phyloP scores from a whole-genome alignment of 768 basidiomycete genomes.

The Mycena metata region DNA sequence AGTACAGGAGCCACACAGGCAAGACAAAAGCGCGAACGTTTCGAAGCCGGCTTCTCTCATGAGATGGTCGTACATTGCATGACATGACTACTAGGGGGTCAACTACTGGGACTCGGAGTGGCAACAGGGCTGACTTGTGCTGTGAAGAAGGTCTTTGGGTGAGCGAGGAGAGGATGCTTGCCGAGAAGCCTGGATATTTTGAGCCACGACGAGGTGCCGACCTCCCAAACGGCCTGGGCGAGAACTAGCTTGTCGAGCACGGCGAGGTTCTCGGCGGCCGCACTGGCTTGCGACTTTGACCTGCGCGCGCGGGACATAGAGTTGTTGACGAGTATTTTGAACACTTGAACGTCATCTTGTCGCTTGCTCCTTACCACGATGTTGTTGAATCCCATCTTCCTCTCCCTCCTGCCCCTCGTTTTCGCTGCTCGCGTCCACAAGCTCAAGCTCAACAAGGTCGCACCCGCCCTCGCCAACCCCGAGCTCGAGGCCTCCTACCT shows the following conservation, averaged over 20 bases:
- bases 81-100: conserved; percentile 68
- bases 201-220: conserved; percentile 79
- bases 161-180: conserved; percentile 76
- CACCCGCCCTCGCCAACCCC: conserved; percentile 71
- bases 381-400: conserved; percentile 52
- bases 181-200: conserved; percentile 74
- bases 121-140: conserved; percentile 64
- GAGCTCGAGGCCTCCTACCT: conserved; percentile 85
- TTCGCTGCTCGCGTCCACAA: conserved; percentile 77
- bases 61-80: conserved; percentile 72
- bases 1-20: conserved; percentile 24
- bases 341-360: conserved; percentile 7
- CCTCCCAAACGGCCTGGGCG: conserved; percentile 89
- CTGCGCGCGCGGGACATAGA: conserved; percentile 39
- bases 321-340: too few species aligned
- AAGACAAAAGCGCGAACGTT: conserved; percentile 58
- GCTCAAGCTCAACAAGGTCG: conserved; percentile 91
- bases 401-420: conserved; percentile 64
- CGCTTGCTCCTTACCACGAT: conserved; percentile 46
- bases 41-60: conserved; percentile 79
- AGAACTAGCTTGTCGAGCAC: conserved; percentile 82
- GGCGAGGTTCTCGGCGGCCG: conserved; percentile 38
- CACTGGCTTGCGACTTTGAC: conserved; percentile 34
- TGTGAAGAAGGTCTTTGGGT: conserved; percentile 76
- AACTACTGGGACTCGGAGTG: conserved; percentile 16